These are phyloP conservation scores for Agrocybe pediades DNA, from an alignment of 768 basidiomycete genomes.

Conservation along the genomic window DNA sequence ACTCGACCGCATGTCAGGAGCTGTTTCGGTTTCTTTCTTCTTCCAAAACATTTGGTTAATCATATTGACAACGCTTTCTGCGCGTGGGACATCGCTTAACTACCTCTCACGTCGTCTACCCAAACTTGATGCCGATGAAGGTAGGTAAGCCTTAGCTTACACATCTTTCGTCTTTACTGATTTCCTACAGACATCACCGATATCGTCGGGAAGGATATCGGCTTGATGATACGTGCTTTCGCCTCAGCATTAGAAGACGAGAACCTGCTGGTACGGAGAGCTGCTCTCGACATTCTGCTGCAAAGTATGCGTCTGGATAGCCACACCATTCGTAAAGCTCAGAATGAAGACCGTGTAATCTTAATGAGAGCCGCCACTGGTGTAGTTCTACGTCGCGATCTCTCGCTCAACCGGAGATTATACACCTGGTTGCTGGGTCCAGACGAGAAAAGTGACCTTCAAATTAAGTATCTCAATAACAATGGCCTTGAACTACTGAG, in stretches of 20 bases:
- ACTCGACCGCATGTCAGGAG: slow-evolving; percentile 79
- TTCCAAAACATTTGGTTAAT: slow-evolving; percentile 94
- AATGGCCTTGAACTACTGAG: slow-evolving; percentile 75
- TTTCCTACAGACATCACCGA: slow-evolving; percentile 55
- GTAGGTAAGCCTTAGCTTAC: slow-evolving; percentile 32
- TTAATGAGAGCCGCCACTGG: slow-evolving; percentile 85
- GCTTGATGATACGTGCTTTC: slow-evolving; percentile 93
- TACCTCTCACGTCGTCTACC: slow-evolving; percentile 85
- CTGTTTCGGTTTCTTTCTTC: slow-evolving; percentile 88
- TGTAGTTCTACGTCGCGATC: slow-evolving; percentile 89
- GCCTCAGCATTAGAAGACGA: slow-evolving; percentile 91
- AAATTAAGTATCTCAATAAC: slow-evolving; percentile 67
- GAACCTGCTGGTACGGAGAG: slow-evolving; percentile 86
- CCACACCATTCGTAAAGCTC: slow-evolving; percentile 65
- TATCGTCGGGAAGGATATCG: slow-evolving; percentile 84
- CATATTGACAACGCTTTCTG: slow-evolving; percentile 86
- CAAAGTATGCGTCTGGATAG: slow-evolving; percentile 78
- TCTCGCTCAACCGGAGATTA: slow-evolving; percentile 89
- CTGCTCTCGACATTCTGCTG: slow-evolving; percentile 81
- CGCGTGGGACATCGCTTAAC: slow-evolving; percentile 85
- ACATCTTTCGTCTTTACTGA: background rate
- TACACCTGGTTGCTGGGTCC: slow-evolving; percentile 93
- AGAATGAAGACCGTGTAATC: slow-evolving; percentile 73
- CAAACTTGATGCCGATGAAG: slow-evolving; percentile 67
- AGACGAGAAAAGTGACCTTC: slow-evolving; percentile 74